Percentiles rank a stretch among this genome's conserved stretches.
Conservation (phyloP, 306 rosid species). For the Lathyrus sativus region DNA sequence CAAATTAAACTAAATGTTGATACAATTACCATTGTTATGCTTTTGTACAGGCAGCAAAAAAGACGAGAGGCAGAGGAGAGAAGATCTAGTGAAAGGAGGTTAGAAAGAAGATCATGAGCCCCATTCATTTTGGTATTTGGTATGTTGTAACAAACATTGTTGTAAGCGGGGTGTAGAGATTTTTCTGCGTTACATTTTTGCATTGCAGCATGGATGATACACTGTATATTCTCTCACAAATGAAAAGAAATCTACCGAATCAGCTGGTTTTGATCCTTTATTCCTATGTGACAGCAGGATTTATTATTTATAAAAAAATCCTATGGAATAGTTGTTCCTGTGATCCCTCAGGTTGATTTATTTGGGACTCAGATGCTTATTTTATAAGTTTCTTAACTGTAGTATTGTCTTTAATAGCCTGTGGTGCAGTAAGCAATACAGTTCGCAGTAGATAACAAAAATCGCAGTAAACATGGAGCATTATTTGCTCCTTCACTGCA, state of each 20-base stretch:
- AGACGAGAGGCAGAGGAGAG: conserved; percentile 91
- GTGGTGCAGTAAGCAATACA: too few species aligned
- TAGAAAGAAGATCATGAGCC: conserved; percentile 75
- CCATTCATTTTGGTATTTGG: conserved; percentile 30
- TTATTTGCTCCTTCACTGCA: too few species aligned
- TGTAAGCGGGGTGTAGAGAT: conserved; percentile 13
- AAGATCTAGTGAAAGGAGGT: conserved; percentile 73
- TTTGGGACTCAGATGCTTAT: not conserved
- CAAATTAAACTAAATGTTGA: conserved; percentile 2
- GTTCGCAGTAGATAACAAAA: too few species aligned
- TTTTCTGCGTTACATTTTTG: conserved; percentile 22
- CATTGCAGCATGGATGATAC: conserved; percentile 10
- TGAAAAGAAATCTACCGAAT: conserved; percentile 21
- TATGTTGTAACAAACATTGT: conserved; percentile 9
- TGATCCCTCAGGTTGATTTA: not conserved
- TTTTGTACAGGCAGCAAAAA: conserved; percentile 67
- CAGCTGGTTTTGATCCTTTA: not conserved
- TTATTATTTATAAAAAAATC: not conserved
- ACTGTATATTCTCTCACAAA: conserved; percentile 40
- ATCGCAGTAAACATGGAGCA: too few species aligned
- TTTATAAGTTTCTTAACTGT: not conserved
- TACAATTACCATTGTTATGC: not conserved
- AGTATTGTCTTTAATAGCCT: not conserved
- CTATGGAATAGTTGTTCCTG: not conserved
- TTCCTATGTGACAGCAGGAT: not conserved